Conservation (phyloP, 768 basidiomycete genomes). For the Amylocystis lapponica region DNA sequence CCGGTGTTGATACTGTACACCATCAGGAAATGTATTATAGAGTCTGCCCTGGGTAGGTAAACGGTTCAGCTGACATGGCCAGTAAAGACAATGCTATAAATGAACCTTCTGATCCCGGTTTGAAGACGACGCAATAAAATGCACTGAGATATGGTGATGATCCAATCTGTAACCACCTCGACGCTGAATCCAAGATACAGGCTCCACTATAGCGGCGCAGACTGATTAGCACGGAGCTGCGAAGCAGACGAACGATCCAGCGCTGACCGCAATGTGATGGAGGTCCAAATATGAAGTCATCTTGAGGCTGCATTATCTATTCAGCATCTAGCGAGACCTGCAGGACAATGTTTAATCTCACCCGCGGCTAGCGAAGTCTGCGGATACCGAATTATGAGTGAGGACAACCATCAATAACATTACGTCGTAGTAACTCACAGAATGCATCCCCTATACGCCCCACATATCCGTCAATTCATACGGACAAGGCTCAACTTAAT, state of each 20-base stretch:
- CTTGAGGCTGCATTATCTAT: too few relatives aligned
- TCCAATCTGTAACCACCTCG: conserved; percentile 9
- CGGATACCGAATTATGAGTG: too few relatives aligned
- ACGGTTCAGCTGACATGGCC: background rate
- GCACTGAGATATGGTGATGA: conserved; percentile 12
- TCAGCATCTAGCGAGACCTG: too few relatives aligned
- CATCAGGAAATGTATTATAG: conserved; percentile 9
- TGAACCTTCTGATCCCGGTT: conserved; percentile 11
- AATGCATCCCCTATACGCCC: background rate
- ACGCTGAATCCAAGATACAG: conserved; percentile 12
- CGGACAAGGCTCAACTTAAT: too few relatives aligned
- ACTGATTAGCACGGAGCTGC: background rate
- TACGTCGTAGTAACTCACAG: too few relatives aligned
- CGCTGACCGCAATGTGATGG: conserved; percentile 6
- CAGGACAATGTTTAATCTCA: background rate
- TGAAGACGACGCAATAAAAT: conserved; percentile 5
- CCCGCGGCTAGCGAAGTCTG: conserved; percentile 9
- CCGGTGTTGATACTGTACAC: conserved; percentile 16
- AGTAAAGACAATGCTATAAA: background rate
- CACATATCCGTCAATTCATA: too few relatives aligned
- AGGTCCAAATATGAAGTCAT: conserved; percentile 4
- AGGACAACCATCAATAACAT: too few relatives aligned
- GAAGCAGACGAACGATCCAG: background rate
- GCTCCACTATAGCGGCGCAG: conserved; percentile 8
- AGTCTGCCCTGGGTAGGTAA: conserved; percentile 10